phyloP scores from a whole-genome alignment of 2,329 filamentous ascomycete species.

The Fusarium sarcochroum region DNA sequence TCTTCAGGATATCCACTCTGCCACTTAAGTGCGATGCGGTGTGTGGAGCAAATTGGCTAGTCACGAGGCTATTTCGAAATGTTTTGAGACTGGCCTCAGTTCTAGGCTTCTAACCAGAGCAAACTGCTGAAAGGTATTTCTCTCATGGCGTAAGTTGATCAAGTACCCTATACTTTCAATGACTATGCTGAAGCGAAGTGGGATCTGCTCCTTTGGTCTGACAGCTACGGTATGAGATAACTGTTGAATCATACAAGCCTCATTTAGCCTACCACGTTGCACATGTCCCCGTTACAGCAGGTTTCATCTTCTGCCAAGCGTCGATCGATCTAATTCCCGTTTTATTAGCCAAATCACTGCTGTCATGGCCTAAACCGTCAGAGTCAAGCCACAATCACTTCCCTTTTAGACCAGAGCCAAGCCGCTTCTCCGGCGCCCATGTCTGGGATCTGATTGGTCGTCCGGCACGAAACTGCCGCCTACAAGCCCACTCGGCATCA shows the following conservation, averaged over 20 bases:
- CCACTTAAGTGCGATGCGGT: not conserved
- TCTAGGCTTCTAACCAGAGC: no score
- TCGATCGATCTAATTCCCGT: slow-evolving; percentile 15
- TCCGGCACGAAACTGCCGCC: slow-evolving; percentile 38
- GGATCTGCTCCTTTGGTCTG: not conserved
- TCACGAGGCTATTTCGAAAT: not conserved
- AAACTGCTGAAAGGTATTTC: no score
- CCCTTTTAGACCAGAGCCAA: slow-evolving; percentile 25
- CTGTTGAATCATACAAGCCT: slow-evolving; percentile 20
- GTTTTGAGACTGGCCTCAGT: no score
- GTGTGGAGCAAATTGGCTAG: not conserved
- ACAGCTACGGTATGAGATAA: not conserved
- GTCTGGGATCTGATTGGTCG: slow-evolving; percentile 17
- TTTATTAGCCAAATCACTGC: slow-evolving; percentile 7
- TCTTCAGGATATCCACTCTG: not conserved
- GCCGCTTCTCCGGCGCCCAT: slow-evolving; percentile 12
- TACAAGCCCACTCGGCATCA: slow-evolving; percentile 35
- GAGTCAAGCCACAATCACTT: slow-evolving; percentile 32
- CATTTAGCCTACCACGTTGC: not conserved
- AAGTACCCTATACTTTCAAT: not conserved
- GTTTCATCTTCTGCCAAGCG: slow-evolving; percentile 13
- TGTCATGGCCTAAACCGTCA: not conserved
- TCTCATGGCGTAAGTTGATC: not conserved
- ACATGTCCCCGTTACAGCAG: not conserved
- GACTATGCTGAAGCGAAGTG: not conserved